These are phyloP conservation scores for Talaromyces sp. DNA, from an alignment of 2,329 filamentous ascomycete species.

Conservation along the genomic window DNA sequence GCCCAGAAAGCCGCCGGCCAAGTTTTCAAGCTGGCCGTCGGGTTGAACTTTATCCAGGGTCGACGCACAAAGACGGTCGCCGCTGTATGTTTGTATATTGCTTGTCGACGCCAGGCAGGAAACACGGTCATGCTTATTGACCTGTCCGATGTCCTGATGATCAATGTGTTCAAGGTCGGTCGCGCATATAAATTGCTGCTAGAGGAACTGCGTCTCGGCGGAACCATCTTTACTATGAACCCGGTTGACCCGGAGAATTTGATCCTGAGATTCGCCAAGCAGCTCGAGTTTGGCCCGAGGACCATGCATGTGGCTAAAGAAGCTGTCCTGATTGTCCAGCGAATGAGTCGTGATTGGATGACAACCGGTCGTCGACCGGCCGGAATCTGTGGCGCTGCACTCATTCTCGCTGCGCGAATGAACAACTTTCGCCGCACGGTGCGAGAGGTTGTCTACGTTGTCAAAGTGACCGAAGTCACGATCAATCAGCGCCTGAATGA, in stretches of 20 bases:
- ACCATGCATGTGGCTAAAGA: slow-evolving; percentile 83
- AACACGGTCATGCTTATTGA: slow-evolving; percentile 94
- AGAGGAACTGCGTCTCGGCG: slow-evolving; percentile 49
- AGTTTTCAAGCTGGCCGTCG: slow-evolving; percentile 71
- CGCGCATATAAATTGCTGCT: slow-evolving; percentile 82
- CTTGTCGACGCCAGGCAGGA: slow-evolving; percentile 71
- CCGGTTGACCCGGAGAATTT: slow-evolving; percentile 83
- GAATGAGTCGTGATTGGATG: slow-evolving; percentile 98
- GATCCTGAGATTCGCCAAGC: slow-evolving; percentile 84
- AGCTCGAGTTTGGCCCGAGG: slow-evolving; percentile 81
- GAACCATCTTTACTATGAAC: slow-evolving; percentile 64
- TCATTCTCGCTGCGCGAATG: slow-evolving; percentile 94
- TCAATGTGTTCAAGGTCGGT: slow-evolving; percentile 90
- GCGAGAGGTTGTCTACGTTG: slow-evolving; percentile 93
- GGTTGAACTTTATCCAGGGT: slow-evolving; percentile 77
- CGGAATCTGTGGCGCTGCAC: slow-evolving; percentile 87
- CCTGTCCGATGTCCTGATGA: slow-evolving; percentile 75
- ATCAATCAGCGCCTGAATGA: slow-evolving; percentile 88
- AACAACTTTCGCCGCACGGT: slow-evolving; percentile 95
- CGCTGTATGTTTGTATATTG: slow-evolving; percentile 86
- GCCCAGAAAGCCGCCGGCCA: slow-evolving; percentile 63
- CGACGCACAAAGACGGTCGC: slow-evolving; percentile 79
- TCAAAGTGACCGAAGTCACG: slow-evolving; percentile 92
- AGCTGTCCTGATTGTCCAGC: slow-evolving; percentile 78
- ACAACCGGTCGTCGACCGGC: slow-evolving; percentile 88